Conservation (phyloP, 2,329 filamentous ascomycete species). For the Xylaria sp. region DNA sequence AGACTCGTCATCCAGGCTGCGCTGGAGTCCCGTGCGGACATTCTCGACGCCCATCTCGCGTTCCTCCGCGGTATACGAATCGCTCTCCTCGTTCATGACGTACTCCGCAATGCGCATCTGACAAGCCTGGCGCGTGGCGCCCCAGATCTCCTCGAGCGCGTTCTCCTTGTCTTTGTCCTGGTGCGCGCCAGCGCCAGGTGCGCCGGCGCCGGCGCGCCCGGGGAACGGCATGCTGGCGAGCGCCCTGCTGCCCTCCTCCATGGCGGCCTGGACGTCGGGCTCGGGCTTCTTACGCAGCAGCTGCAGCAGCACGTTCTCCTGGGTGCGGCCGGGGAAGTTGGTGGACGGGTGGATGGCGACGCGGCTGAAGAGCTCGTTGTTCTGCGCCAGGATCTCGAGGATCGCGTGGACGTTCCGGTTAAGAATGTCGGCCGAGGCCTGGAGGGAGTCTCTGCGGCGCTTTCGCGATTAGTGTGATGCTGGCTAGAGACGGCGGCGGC, state of each 20-base stretch:
- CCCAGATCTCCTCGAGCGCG: slow-evolving; percentile 48
- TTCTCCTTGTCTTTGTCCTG: slow-evolving; percentile 45
- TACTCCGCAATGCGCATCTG: slow-evolving; percentile 45
- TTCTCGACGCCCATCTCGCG: slow-evolving; percentile 68
- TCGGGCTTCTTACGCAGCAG: slow-evolving; percentile 85
- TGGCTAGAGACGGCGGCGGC: neutral
- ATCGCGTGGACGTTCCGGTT: slow-evolving; percentile 72
- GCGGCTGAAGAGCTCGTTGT: slow-evolving; percentile 70
- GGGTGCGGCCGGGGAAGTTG: slow-evolving; percentile 72
- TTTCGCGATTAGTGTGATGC: neutral
- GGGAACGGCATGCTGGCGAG: slow-evolving; percentile 26
- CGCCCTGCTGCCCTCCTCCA: slow-evolving; percentile 65
- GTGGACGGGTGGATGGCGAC: slow-evolving; percentile 78
- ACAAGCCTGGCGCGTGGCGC: slow-evolving; percentile 42
- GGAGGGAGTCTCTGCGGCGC: slow-evolving; percentile 66
- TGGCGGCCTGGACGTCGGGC: slow-evolving; percentile 75
- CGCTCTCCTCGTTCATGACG: slow-evolving; percentile 56
- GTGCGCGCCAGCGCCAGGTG: neutral
- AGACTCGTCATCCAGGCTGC: slow-evolving; percentile 61
- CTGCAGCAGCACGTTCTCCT: slow-evolving; percentile 68
- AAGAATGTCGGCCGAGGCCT: slow-evolving; percentile 73
- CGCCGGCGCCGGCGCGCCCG: neutral
- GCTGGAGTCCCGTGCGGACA: slow-evolving; percentile 72
- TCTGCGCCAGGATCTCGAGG: slow-evolving; percentile 66
- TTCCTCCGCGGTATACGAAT: slow-evolving; percentile 76